Evolutionary conservation across 2,329 filamentous ascomycete genomes (phyloP).

Genomic region (Grosmannia huntii): DNA sequence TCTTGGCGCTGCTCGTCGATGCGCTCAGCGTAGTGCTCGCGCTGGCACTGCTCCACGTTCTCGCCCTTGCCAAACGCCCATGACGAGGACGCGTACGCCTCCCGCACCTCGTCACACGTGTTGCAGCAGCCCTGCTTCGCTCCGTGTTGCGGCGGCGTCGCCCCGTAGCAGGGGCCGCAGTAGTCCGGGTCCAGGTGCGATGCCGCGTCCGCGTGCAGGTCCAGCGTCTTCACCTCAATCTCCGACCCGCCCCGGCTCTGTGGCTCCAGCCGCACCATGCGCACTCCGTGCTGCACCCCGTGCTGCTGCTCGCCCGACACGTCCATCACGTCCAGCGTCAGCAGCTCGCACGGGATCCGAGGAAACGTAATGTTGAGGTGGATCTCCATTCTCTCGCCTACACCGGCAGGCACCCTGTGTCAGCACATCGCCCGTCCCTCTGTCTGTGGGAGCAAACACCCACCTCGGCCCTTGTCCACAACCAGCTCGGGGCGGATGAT

Average conservation of each 20-base stretch:
- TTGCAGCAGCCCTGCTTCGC: slow-evolving; percentile 86
- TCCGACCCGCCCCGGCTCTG: slow-evolving; percentile 60
- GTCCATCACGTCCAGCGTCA: slow-evolving; percentile 98
- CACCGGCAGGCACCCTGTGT: neutral
- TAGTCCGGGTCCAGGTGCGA: slow-evolving; percentile 80
- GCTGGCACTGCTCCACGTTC: slow-evolving; percentile 85
- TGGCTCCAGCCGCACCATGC: slow-evolving; percentile 72
- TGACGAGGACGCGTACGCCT: slow-evolving; percentile 77
- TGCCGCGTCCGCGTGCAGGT: slow-evolving; percentile 57
- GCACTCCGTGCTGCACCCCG: slow-evolving; percentile 83
- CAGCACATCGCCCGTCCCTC: neutral
- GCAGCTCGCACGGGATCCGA: slow-evolving; percentile 80
- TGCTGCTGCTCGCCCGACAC: slow-evolving; percentile 95
- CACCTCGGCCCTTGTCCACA: slow-evolving; percentile 91
- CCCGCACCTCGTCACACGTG: slow-evolving; percentile 90
- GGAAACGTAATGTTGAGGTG: slow-evolving; percentile 96
- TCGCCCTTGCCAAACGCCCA: slow-evolving; percentile 94
- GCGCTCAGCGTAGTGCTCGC: slow-evolving; percentile 85
- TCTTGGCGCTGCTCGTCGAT: slow-evolving; percentile 80
- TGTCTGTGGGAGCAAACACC: neutral
- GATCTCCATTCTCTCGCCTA: slow-evolving; percentile 97
- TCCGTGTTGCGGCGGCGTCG: slow-evolving; percentile 55
- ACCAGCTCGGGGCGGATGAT: slow-evolving; percentile 83
- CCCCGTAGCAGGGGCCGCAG: slow-evolving; percentile 90
- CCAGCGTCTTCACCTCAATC: slow-evolving; percentile 56